Evolutionary conservation across 805 yeast species (phyloP).

Genomic region (Yarrowia sp.): DNA sequence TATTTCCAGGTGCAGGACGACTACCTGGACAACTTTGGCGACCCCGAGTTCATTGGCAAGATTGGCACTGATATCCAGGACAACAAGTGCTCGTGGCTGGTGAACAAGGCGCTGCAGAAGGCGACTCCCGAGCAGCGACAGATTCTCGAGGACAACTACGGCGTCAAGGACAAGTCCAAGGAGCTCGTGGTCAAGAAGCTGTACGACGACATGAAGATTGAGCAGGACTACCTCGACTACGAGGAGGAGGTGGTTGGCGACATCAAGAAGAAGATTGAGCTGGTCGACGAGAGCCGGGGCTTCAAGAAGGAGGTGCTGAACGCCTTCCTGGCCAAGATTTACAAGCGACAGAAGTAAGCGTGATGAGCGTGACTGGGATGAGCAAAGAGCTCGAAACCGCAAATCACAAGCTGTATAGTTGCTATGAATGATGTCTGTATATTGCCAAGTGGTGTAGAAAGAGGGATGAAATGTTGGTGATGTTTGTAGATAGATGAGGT

Average conservation of each 20-base stretch:
- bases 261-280: slow-evolving; percentile 67
- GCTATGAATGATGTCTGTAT: no score
- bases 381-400: no score
- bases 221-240: slow-evolving; percentile 73
- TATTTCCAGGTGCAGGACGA: slow-evolving; percentile 99
- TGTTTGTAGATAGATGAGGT: no score
- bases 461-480: no score
- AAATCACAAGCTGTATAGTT: no score
- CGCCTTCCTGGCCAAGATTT: slow-evolving; percentile 85
- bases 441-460: no score
- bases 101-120: slow-evolving; percentile 86
- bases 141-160: slow-evolving; percentile 86
- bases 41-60: slow-evolving; percentile 96
- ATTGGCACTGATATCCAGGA: slow-evolving; percentile 98
- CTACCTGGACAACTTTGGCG: slow-evolving; percentile 94
- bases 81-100: slow-evolving; percentile 97
- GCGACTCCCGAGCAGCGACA: slow-evolving; percentile 82
- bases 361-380: no score
- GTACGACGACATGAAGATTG: slow-evolving; percentile 76
- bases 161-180: slow-evolving; percentile 71
- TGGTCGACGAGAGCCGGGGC: slow-evolving; percentile 89
- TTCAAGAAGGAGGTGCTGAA: slow-evolving; percentile 86
- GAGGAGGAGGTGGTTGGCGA: slow-evolving; percentile 79
- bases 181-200: slow-evolving; percentile 77
- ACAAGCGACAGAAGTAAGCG: slow-evolving; percentile 84